These are phyloP conservation scores for Paramyrothecium roridum DNA, from an alignment of 2,329 filamentous ascomycete genomes.

Conservation along the genomic window DNA sequence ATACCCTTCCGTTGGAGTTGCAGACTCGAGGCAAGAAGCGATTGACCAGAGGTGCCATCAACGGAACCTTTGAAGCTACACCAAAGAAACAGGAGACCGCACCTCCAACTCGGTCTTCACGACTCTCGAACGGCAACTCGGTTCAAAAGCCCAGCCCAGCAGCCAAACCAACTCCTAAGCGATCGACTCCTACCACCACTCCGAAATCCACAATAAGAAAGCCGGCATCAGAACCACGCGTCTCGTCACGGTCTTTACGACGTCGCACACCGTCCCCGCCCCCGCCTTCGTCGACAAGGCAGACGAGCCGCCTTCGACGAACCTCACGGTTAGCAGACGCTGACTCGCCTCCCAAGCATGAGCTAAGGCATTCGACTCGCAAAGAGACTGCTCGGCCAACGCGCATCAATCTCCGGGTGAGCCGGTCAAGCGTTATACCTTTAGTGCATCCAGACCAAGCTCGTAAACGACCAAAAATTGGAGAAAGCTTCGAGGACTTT, in stretches of 20 bases:
- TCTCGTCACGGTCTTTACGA: slow-evolving; percentile 28
- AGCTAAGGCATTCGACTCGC: slow-evolving; percentile 9
- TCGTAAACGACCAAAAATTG: slow-evolving; percentile 49
- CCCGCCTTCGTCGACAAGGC: slow-evolving; percentile 29
- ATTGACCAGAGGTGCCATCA: slow-evolving; percentile 40
- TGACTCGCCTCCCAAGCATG: slow-evolving; percentile 8
- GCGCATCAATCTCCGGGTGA: slow-evolving; percentile 47
- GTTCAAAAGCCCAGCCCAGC: slow-evolving; percentile 18
- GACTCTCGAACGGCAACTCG: background rate
- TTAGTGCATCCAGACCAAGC: slow-evolving; percentile 58
- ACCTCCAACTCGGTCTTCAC: background rate
- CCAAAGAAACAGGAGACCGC: background rate
- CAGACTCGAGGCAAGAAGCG: slow-evolving; percentile 48
- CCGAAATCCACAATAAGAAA: slow-evolving; percentile 27
- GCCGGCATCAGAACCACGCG: slow-evolving; percentile 20
- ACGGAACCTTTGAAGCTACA: slow-evolving; percentile 8
- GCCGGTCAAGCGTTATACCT: slow-evolving; percentile 40
- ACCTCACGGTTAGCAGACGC: slow-evolving; percentile 35
- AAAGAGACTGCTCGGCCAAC: slow-evolving; percentile 29
- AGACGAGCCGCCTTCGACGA: slow-evolving; percentile 39
- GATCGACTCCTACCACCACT: slow-evolving; percentile 17
- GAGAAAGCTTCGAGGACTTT: slow-evolving; percentile 55
- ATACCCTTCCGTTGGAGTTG: slow-evolving; percentile 51
- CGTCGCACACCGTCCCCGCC: slow-evolving; percentile 39
- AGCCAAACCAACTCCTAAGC: slow-evolving; percentile 17